A percentile compares a stretch with the other conserved stretches of the same genome.
These are phyloP conservation scores for Cladosporium sp. DNA, from an alignment of 2,329 filamentous ascomycete species.

Conservation along the genomic window DNA sequence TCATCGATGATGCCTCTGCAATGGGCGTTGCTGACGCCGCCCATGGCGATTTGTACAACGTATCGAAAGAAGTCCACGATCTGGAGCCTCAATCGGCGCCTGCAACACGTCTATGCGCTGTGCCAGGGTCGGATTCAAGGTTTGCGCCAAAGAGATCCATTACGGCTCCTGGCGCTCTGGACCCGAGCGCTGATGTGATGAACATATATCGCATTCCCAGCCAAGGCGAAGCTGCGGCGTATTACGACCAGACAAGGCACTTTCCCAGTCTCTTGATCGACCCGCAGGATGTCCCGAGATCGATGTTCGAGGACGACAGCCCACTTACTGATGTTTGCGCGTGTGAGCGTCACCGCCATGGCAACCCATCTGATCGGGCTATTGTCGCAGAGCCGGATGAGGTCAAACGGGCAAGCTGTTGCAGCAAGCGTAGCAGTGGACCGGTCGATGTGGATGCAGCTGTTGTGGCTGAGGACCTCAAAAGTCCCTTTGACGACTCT, in stretches of 20 bases:
- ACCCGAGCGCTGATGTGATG: slow-evolving; percentile 14
- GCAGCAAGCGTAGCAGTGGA: not conserved
- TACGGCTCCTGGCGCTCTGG: slow-evolving; percentile 27
- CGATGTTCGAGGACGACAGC: slow-evolving; percentile 9
- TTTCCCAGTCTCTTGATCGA: slow-evolving; percentile 20
- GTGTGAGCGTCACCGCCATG: slow-evolving; percentile 9
- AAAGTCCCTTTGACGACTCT: slow-evolving; percentile 7
- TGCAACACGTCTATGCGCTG: not conserved
- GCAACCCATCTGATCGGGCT: not conserved
- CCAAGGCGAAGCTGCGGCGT: slow-evolving; percentile 30
- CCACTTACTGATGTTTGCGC: slow-evolving; percentile 12
- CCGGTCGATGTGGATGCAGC: not conserved
- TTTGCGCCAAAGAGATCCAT: slow-evolving; percentile 21
- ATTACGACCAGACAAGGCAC: slow-evolving; percentile 26
- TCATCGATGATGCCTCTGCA: slow-evolving; percentile 21
- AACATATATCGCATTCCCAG: slow-evolving; percentile 31
- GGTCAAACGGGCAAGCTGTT: not conserved
- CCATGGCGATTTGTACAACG: not conserved
- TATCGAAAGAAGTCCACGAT: not conserved
- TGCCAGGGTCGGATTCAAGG: not conserved
- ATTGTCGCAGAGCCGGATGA: not conserved
- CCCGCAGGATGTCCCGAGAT: slow-evolving; percentile 1
- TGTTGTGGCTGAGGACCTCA: not conserved
- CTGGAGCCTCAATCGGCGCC: not conserved
- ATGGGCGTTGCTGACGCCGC: slow-evolving; percentile 17